A percentile compares a stretch with the other conserved stretches of the same genome.
Evolutionary conservation across 2,329 filamentous ascomycete species (phyloP).

Genomic region (Colletotrichum trifolii): DNA sequence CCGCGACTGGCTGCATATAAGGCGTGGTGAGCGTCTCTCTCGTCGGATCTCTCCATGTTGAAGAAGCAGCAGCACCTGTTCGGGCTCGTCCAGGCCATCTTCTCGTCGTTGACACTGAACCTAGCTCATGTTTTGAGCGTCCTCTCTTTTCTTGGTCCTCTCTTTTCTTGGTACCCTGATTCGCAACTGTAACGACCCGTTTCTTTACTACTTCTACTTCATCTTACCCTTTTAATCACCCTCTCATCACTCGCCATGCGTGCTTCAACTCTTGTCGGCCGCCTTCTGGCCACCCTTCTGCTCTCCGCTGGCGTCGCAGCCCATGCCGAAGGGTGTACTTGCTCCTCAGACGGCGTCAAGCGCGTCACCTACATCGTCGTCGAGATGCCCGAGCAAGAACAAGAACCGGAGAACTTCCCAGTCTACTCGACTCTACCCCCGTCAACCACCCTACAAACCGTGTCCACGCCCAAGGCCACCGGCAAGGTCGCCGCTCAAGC

Average conservation of each 20-base stretch:
- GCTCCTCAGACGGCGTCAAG: conserved; percentile 26
- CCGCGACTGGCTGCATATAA: conserved; percentile 16
- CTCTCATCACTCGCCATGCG: conserved; percentile 18
- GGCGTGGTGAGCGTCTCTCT: conserved; percentile 11
- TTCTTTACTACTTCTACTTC: conserved; percentile 14
- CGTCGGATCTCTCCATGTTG: not conserved
- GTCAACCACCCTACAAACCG: conserved; percentile 5
- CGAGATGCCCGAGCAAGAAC: conserved; percentile 37
- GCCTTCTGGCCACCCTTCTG: conserved; percentile 23
- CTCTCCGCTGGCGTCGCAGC: conserved; percentile 25
- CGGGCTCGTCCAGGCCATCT: conserved; percentile 10
- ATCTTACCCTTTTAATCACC: not conserved
- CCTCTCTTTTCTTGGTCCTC: conserved; percentile 28
- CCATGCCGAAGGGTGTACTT: conserved; percentile 33
- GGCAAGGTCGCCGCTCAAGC: conserved; percentile 12
- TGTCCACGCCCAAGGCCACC: conserved; percentile 11
- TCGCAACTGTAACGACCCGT: not conserved
- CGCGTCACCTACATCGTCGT: conserved; percentile 38
- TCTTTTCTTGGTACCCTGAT: conserved; percentile 13
- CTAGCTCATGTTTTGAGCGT: conserved; percentile 24
- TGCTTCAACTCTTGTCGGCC: conserved; percentile 20
- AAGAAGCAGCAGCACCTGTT: conserved; percentile 26
- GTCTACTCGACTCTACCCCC: not conserved
- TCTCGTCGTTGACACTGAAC: not conserved
- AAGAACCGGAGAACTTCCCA: conserved; percentile 19